These are phyloP conservation scores for Plasmodium adleri DNA, from an alignment of 169 alveolate species.

Conservation along the genomic window DNA sequence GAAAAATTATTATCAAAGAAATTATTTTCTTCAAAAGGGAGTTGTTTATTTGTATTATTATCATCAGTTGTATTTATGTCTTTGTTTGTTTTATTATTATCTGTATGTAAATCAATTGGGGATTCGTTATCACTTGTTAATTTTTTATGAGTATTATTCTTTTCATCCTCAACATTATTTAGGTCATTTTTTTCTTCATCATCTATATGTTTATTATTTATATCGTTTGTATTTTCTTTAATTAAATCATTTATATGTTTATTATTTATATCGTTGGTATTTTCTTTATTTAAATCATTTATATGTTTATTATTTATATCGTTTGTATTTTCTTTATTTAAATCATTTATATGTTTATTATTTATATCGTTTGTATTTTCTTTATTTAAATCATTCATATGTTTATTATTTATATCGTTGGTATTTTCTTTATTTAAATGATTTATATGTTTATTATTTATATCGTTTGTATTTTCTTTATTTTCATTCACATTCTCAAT, in stretches of 20 bases:
- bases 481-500: too few relatives aligned
- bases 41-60: not conserved
- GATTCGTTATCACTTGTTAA: not conserved
- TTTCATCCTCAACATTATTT: not conserved
- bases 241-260: not conserved
- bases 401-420: not conserved
- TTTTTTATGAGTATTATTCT: not conserved
- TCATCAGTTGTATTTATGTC: not conserved
- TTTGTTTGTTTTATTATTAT: not conserved
- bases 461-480: too few relatives aligned
- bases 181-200: too few relatives aligned
- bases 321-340: not conserved
- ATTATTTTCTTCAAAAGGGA: slow-evolving; percentile 8
- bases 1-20: slow-evolving; percentile 46
- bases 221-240: not conserved
- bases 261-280: not conserved
- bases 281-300: not conserved
- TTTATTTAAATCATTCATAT: not conserved
- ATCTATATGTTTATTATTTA: too few relatives aligned
- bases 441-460: too few relatives aligned
- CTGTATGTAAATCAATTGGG: not conserved
- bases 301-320: not conserved
- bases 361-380: not conserved
- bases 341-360: not conserved
- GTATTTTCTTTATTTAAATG: too few relatives aligned